phyloP scores from a whole-genome alignment of 1,139 yeast species.

The Hyphopichia khmerensis region DNA sequence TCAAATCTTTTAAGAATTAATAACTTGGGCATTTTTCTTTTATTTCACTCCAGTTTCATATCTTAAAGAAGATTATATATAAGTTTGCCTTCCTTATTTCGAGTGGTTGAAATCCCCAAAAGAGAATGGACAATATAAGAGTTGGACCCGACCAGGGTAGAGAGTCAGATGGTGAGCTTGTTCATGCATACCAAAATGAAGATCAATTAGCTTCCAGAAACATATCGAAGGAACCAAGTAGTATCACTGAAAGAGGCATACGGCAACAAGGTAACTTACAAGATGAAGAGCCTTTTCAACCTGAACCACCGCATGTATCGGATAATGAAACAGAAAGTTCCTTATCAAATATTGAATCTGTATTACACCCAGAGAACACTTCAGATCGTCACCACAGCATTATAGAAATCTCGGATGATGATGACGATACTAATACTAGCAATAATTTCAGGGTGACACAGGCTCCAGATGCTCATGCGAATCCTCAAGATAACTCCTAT shows the following conservation, averaged over 20 bases:
- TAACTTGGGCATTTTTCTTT: too few species aligned
- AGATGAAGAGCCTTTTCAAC: background rate
- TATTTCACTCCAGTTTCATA: background rate
- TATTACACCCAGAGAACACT: background rate
- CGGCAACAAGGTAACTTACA: background rate
- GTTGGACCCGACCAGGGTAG: background rate
- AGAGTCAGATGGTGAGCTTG: background rate
- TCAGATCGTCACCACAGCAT: background rate
- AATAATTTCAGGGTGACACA: background rate
- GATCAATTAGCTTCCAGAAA: background rate
- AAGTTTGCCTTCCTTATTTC: too few species aligned
- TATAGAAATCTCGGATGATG: background rate
- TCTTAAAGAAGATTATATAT: too few species aligned
- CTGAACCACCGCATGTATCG: too few species aligned
- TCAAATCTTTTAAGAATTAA: too few species aligned
- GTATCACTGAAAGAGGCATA: background rate
- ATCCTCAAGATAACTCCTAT: background rate
- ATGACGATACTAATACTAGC: background rate
- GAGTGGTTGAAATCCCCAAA: background rate
- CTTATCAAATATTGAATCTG: background rate
- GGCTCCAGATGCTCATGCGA: background rate
- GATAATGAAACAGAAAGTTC: too few species aligned
- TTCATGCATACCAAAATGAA: background rate
- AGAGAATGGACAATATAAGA: background rate
- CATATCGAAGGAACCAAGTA: background rate